phyloP scores from a whole-genome alignment of 495 filamentous ascomycete species.

The Saxispiralis lemnorum region DNA sequence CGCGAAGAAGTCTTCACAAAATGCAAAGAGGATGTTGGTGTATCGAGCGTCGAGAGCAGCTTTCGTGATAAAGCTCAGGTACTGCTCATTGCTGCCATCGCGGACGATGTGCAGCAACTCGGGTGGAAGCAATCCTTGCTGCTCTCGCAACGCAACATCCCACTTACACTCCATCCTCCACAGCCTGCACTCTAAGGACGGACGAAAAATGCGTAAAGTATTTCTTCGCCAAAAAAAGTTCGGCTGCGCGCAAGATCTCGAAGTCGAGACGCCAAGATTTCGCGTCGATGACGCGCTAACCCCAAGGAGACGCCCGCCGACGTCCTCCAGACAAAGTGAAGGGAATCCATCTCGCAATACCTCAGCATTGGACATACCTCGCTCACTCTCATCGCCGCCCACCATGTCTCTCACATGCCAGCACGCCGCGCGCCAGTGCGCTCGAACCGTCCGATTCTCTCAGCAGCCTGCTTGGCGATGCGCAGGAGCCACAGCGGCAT shows the following conservation, averaged over 20 bases:
- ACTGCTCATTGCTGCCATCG: constrained; percentile 40
- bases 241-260: too few species aligned
- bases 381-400: constrained; percentile 1
- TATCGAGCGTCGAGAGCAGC: constrained; percentile 46
- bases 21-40: constrained; percentile 50
- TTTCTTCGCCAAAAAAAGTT: not conserved
- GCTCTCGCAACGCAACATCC: constrained; percentile 10
- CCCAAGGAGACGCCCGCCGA: not conserved
- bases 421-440: constrained; percentile 41
- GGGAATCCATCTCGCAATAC: too few species aligned
- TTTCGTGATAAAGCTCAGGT: constrained; percentile 51
- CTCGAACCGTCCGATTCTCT: constrained; percentile 23
- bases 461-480: not conserved
- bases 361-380: too few species aligned
- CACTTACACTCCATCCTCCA: constrained; percentile 20
- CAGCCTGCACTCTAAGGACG: not conserved
- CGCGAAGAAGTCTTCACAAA: constrained; percentile 53
- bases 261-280: too few species aligned
- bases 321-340: too few species aligned
- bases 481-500: constrained; percentile 1
- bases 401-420: constrained; percentile 43
- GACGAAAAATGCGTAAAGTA: not conserved
- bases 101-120: constrained; percentile 49
- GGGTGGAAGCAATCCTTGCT: constrained; percentile 25
- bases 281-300: not conserved